These are phyloP conservation scores for Collybia mongolica DNA, from an alignment of 768 basidiomycete genomes.

Conservation along the genomic window DNA sequence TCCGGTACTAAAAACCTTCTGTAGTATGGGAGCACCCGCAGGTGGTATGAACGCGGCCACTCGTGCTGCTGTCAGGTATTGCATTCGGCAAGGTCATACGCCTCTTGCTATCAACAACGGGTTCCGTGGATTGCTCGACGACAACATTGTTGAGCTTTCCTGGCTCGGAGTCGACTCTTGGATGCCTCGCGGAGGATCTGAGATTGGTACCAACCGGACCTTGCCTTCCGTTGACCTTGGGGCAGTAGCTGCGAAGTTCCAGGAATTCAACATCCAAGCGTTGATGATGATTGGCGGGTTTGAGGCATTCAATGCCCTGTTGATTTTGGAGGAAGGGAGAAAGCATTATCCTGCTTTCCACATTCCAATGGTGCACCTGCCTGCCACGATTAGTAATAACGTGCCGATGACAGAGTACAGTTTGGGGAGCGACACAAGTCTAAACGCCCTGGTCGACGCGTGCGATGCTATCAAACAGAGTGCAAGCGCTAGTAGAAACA, in stretches of 20 bases:
- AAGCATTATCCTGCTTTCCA: slow-evolving; percentile 88
- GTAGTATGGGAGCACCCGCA: slow-evolving; percentile 92
- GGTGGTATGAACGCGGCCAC: slow-evolving; percentile 99
- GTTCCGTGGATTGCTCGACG: slow-evolving; percentile 91
- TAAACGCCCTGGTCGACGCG: slow-evolving; percentile 96
- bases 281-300: slow-evolving; percentile 94
- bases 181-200: slow-evolving; percentile 95
- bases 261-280: slow-evolving; percentile 75
- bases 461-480: slow-evolving; percentile 99
- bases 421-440: slow-evolving; percentile 93
- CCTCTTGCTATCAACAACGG: slow-evolving; percentile 95
- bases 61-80: slow-evolving; percentile 91
- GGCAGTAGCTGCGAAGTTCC: slow-evolving; percentile 87
- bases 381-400: slow-evolving; percentile 97
- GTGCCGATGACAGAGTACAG: slow-evolving; percentile 97
- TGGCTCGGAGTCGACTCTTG: slow-evolving; percentile 98
- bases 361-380: slow-evolving; percentile 94
- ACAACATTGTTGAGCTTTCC: slow-evolving; percentile 79
- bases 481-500: slow-evolving; percentile 91
- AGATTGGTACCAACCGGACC: slow-evolving; percentile 93
- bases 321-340: slow-evolving; percentile 77
- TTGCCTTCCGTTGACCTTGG: slow-evolving; percentile 88
- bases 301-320: slow-evolving; percentile 84
- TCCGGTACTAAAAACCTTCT: no score
- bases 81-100: slow-evolving; percentile 86